phyloP scores from a whole-genome alignment of 192 early-diverging fungal genomes.

The Backusella australiensis region DNA sequence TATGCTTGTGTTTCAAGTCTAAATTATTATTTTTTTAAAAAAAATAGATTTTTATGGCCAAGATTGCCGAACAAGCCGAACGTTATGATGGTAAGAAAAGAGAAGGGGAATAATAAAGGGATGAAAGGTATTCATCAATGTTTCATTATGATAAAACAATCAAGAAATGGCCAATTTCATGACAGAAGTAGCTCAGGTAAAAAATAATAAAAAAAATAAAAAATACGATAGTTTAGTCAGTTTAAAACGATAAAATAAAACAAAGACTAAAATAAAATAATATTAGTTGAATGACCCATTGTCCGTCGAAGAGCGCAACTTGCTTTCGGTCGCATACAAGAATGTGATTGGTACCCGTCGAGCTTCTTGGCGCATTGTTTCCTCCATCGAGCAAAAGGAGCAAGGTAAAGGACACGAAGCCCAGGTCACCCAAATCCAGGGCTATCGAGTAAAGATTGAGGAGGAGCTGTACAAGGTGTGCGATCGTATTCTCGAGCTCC shows the following conservation, averaged over 20 bases:
- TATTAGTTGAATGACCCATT: constrained; percentile 72
- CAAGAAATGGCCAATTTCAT: constrained; percentile 11
- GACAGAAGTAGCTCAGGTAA: constrained; percentile 44
- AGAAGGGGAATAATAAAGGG: neutral
- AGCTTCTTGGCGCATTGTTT: constrained; percentile 98
- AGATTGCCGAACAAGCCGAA: constrained; percentile 98
- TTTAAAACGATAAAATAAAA: neutral
- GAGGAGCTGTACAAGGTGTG: constrained; percentile 88
- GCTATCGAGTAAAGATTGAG: constrained; percentile 91
- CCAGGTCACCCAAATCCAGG: constrained; percentile 84
- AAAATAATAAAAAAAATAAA: too few species aligned
- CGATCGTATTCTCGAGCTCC: constrained; percentile 83
- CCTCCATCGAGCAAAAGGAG: constrained; percentile 99
- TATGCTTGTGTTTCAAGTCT: neutral
- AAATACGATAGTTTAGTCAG: neutral
- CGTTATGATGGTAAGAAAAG: constrained; percentile 86
- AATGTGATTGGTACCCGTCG: constrained; percentile 95
- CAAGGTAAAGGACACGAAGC: constrained; percentile 88
- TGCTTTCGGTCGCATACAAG: constrained; percentile 80
- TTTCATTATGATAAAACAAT: neutral
- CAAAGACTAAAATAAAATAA: neutral
- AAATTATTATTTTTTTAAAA: neutral
- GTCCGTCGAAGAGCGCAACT: constrained; percentile 82
- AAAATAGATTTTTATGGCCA: constrained; percentile 91
- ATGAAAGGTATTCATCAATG: neutral